Evolutionary conservation across 1,139 yeast species (phyloP), one percentile per base, ranked within the genome.

Genomic region (Yamadazyma triangularis): DNA sequence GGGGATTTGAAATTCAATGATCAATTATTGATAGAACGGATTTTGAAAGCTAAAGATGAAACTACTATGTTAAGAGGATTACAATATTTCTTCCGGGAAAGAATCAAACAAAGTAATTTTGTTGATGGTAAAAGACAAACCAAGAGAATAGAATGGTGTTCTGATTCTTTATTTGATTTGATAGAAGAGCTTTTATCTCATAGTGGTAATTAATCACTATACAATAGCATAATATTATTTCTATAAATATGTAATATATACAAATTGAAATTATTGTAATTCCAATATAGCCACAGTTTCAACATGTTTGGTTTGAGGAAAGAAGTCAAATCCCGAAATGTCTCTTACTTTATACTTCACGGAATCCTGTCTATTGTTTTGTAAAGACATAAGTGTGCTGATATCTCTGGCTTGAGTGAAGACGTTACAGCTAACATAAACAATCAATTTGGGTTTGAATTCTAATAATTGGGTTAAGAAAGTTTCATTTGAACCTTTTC

Each of bases 261-360:
- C n/a, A n/a, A n/a, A n/a, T n/a, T n/a, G n/a, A n/a, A n/a, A n/a
- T n/a, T n/a, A n/a, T n/a, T n/a, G n/a, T n/a, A 31, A 4, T 34
- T 64, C 63, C 24, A 68, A 38, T 3, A 68, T 44, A 0, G 72
- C 73, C 3, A 68, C 55, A 1, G 69, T 79, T 58, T 91, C 98
- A 31, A 91, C 97, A 53, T 91, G 98, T 51, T 91, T 95, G 0
- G 98, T 91, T 56, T 89, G 97, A 3, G 98, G 98, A 68, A 91
- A 91, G 60, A 68, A 68, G 40, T 68, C 74, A 44, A 66, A 68
- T 3, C 73, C 74, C 2, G 47, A 48, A 3, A 68, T 47, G 5
- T 57, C 58, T 34, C 47, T 48, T 3, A 68, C 51, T 24, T 35
- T 47, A 33, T 68, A 68, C 15, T 48, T 37, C 2, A 28, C 31